Evolutionary conservation across 805 yeast genomes (phyloP), one percentile per base, ranked within the genome.

Genomic region (Barnettozyma botsteinii): DNA sequence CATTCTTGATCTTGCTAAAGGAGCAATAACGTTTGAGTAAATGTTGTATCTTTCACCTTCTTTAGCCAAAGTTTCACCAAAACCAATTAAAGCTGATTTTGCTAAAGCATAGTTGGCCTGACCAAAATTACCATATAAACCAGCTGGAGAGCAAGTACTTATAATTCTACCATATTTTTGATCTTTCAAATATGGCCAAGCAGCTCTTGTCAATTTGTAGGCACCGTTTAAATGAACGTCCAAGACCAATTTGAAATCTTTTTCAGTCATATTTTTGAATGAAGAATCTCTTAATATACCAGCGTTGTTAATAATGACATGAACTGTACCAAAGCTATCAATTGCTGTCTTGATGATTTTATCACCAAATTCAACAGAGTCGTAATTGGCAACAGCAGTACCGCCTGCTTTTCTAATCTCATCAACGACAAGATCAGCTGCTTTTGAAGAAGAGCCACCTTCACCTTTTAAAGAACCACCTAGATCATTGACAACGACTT

Each of bases 61-160:
- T 66, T 87, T 89, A 20, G 97, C 95, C 57, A 89, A 75, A 8
- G 97, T 88, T 64, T 91, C 96, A 34, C 95, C 83, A 53, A 91
- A 77, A 10, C 97, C 98, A 41, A 91, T 85, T 38, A 88, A 68
- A 14, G 85, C 98, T 47, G 85, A 68, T 64, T 91, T 91, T 18
- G 96, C 97, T 22, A 96, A 89, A 1, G 96, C 80, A 66, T 91
- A 91, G 67, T 91, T 91, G 30, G 95, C 78, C 67, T 91, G 98
- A 36, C 98, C 98, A 65, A 89, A 91, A 66, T 88, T 88, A 47
- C 98, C 98, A 61, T 83, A 91, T 49, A 91, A 72, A 18, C 98
- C 98, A 26, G 98, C 98, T 4, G 98, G 96, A 4, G 96, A 88
- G 21, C 95, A 79, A n/a, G 97, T 89, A 73, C 87, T 89, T 54